Evolutionary conservation across 352 stramenopile genomes (phyloP), one percentile per base, ranked within the genome.

Genomic region (Pythium utonaiense): DNA sequence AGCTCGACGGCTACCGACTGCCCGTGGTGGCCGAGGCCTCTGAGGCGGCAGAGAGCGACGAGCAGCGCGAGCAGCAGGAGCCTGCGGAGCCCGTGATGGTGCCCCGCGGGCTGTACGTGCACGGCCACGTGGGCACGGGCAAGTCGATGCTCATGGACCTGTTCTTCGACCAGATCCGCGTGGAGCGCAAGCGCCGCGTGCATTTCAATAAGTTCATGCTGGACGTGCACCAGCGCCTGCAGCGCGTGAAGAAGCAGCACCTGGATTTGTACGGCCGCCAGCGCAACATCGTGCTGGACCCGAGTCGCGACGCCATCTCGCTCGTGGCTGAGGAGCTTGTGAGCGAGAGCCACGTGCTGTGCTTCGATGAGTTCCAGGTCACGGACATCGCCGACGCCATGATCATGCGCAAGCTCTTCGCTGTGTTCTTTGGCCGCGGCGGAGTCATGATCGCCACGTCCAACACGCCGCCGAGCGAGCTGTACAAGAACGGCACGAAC

Each of bases 201-300:
- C 96, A 99, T 70, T 99, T 99, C 66, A 97, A 99, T 75, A 84
- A 92, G 53, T 99, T 99, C 76, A 97, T 99, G 81, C 70, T 97
- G 27, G 88, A 98, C 19, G 89, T 99, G 16, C 96, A 99, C 65
- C 64, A 78, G 57, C 82, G 89, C 6, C 86, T 99, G 34, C 90
- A 98, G 64, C 34, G 67, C 28, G 71, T 97, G 31, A 98, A 98
- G 78, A 78, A 94, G 70, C 57, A 83, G 62, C 80, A 98, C 52
- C 66, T 97, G 50, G 60, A 76, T 54, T 56, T 44, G 10, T 86
- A 91, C 36, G 91, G 90, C 4, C 74, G 93, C 24, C 89, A 90
- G 66, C 88, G 91, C 75, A 80, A 96, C 61, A 85, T 98, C 45
- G 75, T 96, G 70, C 69, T 77, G 66, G 74, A 89, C 60, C 71